These are phyloP conservation scores for Microdochium paspali DNA, from an alignment of 2,329 filamentous ascomycete genomes.

Conservation along the genomic window DNA sequence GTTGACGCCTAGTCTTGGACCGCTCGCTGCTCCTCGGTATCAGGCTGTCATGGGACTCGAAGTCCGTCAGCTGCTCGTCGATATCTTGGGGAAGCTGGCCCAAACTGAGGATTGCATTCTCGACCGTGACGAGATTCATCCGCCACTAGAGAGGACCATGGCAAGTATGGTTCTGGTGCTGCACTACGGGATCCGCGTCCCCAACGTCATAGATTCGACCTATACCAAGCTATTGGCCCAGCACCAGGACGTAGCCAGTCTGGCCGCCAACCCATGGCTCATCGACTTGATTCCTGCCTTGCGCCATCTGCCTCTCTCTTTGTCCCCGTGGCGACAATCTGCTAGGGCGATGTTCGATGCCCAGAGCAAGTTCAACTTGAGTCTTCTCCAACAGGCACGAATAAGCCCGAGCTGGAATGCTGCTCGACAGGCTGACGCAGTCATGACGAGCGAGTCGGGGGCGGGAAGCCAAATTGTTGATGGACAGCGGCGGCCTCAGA, in stretches of 20 bases:
- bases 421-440: constrained; percentile 6
- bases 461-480: neutral
- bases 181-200: constrained; percentile 1
- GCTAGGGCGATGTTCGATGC: constrained; percentile 9
- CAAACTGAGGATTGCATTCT: neutral
- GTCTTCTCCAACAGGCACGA: constrained; percentile 9
- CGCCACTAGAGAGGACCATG: neutral
- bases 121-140: neutral
- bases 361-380: constrained; percentile 9
- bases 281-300: constrained; percentile 1
- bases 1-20: neutral
- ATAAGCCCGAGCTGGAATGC: constrained; percentile 11
- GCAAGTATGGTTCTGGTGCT: neutral
- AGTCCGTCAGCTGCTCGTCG: neutral
- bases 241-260: neutral
- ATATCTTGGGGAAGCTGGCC: neutral
- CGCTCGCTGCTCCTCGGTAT: neutral
- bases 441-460: constrained; percentile 1
- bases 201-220: neutral
- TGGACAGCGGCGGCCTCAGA: neutral
- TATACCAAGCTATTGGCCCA: neutral
- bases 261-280: neutral
- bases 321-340: constrained; percentile 7
- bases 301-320: neutral
- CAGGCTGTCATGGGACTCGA: constrained; percentile 1